Conservation (phyloP, 805 yeast species). For the Torulaspora indica region DNA sequence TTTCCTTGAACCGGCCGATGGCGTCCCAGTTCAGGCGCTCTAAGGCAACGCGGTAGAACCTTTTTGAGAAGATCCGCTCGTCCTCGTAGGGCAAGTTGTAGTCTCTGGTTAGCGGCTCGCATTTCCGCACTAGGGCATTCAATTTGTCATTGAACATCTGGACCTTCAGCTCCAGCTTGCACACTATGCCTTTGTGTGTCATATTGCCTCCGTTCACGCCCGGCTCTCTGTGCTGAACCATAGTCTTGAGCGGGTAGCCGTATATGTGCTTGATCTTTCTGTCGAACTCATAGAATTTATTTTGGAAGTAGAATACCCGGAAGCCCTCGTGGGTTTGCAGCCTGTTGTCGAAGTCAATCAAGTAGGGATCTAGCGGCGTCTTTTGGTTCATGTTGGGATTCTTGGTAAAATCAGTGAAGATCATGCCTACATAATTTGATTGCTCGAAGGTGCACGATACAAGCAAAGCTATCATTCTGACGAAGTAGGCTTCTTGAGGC, state of each 20-base stretch:
- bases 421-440: slow-evolving; percentile 13
- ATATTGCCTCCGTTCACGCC: slow-evolving; percentile 24
- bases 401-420: slow-evolving; percentile 31
- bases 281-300: slow-evolving; percentile 17
- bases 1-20: slow-evolving; percentile 4
- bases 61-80: slow-evolving; percentile 2
- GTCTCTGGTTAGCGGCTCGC: slow-evolving; percentile 15
- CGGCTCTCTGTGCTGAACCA: slow-evolving; percentile 8
- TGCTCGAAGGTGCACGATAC: slow-evolving; percentile 22
- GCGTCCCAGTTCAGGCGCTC: slow-evolving; percentile 5
- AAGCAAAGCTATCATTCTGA: slow-evolving; percentile 20
- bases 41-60: slow-evolving; percentile 7
- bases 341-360: slow-evolving; percentile 19
- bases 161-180: slow-evolving; percentile 22
- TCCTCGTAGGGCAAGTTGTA: slow-evolving; percentile 3
- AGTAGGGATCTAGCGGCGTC: slow-evolving; percentile 24
- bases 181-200: slow-evolving; percentile 26
- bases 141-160: slow-evolving; percentile 20
- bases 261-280: slow-evolving; percentile 7
- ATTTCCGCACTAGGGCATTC: slow-evolving; percentile 22
- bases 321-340: slow-evolving; percentile 19
- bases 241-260: slow-evolving; percentile 4
- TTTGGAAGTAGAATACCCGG: slow-evolving; percentile 21
- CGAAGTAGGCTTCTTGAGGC: slow-evolving; percentile 10
- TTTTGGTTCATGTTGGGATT: slow-evolving; percentile 17